Conservation (phyloP, 768 basidiomycete genomes). For the Leucocoprinus leucothites region DNA sequence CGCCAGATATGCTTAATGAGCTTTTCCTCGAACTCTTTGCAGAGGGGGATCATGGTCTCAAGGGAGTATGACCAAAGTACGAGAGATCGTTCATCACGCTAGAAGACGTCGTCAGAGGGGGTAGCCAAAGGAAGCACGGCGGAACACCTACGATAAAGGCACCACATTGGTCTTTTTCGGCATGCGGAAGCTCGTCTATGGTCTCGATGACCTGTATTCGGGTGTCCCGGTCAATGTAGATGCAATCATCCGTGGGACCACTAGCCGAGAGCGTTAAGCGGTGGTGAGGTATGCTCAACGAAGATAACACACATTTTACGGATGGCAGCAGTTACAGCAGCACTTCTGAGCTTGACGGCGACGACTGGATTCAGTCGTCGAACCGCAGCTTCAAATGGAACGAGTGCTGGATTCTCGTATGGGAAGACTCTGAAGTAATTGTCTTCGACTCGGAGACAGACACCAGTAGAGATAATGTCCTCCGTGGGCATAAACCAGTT, state of each 20-base stretch:
- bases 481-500: conserved; percentile 82
- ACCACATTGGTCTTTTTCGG: conserved; percentile 87
- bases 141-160: conserved; percentile 61
- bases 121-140: neutral
- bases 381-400: conserved; percentile 79
- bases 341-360: conserved; percentile 73
- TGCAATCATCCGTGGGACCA: conserved; percentile 46
- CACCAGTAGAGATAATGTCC: conserved; percentile 69
- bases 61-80: conserved; percentile 81
- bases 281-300: neutral
- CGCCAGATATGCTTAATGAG: conserved; percentile 83
- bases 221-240: conserved; percentile 75
- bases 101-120: neutral
- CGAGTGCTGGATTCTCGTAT: conserved; percentile 70
- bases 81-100: conserved; percentile 74
- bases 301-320: conserved; percentile 51
- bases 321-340: conserved; percentile 75
- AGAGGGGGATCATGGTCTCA: conserved; percentile 62
- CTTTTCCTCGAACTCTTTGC: conserved; percentile 71
- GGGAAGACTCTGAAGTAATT: conserved; percentile 80
- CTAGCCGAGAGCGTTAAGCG: conserved; percentile 28
- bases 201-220: conserved; percentile 82
- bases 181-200: conserved; percentile 62
- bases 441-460: conserved; percentile 63
- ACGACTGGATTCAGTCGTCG: conserved; percentile 78